These are phyloP conservation scores for Alternaria arbusti DNA, from an alignment of 2,329 filamentous ascomycete species.

Conservation along the genomic window DNA sequence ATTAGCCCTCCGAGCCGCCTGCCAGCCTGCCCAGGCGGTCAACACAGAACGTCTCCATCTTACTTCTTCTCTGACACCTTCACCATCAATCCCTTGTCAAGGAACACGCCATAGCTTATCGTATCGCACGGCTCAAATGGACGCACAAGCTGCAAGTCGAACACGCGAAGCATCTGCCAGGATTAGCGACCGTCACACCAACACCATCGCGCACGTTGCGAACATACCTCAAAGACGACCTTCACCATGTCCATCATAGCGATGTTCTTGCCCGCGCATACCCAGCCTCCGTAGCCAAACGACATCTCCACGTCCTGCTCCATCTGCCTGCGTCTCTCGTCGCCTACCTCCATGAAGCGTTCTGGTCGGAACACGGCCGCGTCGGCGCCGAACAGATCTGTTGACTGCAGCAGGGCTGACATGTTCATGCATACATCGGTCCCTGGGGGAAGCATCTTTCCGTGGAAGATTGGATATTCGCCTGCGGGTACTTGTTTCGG, in stretches of 20 bases:
- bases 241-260: constrained; percentile 1
- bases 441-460: background rate
- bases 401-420: background rate
- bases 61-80: background rate
- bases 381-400: background rate
- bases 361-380: background rate
- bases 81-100: background rate
- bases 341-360: background rate
- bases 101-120: background rate
- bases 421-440: background rate
- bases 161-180: background rate
- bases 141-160: background rate
- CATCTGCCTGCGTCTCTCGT: background rate
- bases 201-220: background rate
- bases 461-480: background rate
- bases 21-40: background rate
- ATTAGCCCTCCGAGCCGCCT: background rate
- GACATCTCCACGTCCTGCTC: background rate
- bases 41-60: background rate
- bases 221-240: background rate
- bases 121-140: background rate
- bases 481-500: constrained; percentile 7
- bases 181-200: background rate
- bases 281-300: constrained; percentile 1
- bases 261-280: constrained; percentile 2